These are phyloP conservation scores for Aspergillus sclerotiicarbonarius DNA, from an alignment of 495 filamentous ascomycete genomes.

Conservation along the genomic window DNA sequence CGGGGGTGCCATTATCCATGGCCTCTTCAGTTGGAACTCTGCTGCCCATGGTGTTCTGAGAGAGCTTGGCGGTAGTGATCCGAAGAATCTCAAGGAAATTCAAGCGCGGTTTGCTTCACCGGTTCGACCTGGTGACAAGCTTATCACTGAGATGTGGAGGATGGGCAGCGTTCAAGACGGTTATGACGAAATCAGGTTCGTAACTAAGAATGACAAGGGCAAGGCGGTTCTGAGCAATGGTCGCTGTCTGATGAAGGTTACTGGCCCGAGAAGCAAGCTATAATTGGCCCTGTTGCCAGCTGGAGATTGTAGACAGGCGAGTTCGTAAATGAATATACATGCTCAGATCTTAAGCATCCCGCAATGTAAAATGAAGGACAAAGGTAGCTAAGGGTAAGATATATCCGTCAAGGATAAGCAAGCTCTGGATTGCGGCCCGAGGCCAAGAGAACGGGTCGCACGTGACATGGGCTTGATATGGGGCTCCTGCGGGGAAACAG, in stretches of 20 bases:
- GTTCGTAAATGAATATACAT: background rate
- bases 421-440: background rate
- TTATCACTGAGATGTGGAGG: constrained; percentile 50
- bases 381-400: too few relatives aligned
- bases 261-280: constrained; percentile 61
- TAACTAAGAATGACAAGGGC: constrained; percentile 63
- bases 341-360: too few relatives aligned
- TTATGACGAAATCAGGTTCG: constrained; percentile 79
- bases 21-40: constrained; percentile 80
- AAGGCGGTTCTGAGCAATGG: constrained; percentile 85
- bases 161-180: constrained; percentile 58
- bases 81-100: constrained; percentile 77
- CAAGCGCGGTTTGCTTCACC: constrained; percentile 85
- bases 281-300: constrained; percentile 27
- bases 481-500: background rate
- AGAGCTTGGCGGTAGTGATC: constrained; percentile 70
- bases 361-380: too few relatives aligned
- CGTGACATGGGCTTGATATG: background rate
- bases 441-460: background rate
- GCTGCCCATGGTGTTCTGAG: constrained; percentile 73
- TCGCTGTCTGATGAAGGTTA: constrained; percentile 69
- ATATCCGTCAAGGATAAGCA: too few relatives aligned
- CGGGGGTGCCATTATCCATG: constrained; percentile 84
- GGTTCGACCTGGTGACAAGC: constrained; percentile 66
- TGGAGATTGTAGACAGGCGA: background rate